Evolutionary conservation across 2,329 filamentous ascomycete genomes (phyloP), one percentile per base, ranked within the genome.

Genomic region (Botrytis pseudocinerea): DNA sequence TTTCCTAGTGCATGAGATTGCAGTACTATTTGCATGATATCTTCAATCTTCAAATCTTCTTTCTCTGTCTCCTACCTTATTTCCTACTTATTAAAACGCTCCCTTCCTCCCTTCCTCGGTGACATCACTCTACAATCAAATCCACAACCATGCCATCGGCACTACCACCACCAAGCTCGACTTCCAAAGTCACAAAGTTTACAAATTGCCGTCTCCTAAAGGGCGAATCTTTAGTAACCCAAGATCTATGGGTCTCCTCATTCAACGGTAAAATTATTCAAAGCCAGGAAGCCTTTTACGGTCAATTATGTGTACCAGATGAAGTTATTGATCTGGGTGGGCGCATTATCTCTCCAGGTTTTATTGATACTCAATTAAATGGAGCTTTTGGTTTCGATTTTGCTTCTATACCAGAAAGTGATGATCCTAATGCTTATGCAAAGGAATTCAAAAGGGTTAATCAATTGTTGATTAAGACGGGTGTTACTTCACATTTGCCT

Each of bases 301-400:
- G 90, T 78, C 87, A 92, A 70, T 86, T 90, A 63, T 84, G 87
- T 71, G 85, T 91, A 4, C 93, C 95, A 1, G 93, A 95, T 80
- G 83, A 90, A 77, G 90, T 91, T 71, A 86, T 97, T 78, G 90
- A 98, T 79, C 89, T 98, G 1, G 89, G 90, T 69, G 93, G 94
- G 73, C 93, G 93, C 78, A 95, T 97, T 76, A 82, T 98, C 32
- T 90, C 92, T 0, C 94, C 95, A 0, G 95, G 95, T 40, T 87
- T 98, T 80, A 96, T 98, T 78, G 95, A 98, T 77, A 92, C 92
- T 70, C 95, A 98, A 82, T 90, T 98, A 77, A 98, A 98, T 79
- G 95, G 95, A 65, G 94, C 93, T 16, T 95, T 94, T 79, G 94
- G 94, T 73, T 97, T 97, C 85, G 95, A 97, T 84, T 97, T 97